Conservation (phyloP, 129 eudicot species). For the Chrysanthemum seticuspe region DNA sequence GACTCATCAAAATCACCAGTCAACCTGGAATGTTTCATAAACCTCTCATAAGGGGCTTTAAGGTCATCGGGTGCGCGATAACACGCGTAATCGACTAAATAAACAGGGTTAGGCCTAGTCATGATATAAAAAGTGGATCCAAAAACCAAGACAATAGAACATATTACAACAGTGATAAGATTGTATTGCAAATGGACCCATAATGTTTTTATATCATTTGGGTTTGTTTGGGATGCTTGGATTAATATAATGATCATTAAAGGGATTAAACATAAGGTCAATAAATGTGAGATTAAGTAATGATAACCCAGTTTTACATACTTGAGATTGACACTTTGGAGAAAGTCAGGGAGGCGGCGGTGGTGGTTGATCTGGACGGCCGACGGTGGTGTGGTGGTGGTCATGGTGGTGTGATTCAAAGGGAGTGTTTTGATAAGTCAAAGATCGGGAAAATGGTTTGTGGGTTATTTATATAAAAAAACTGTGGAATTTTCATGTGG, state of each 20-base stretch:
- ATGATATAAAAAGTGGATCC: constrained; percentile 18
- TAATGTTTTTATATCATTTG: neutral
- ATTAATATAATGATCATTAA: constrained; percentile 2
- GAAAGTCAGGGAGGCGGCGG: constrained; percentile 10
- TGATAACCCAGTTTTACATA: constrained; percentile 7
- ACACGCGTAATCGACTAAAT: constrained; percentile 5
- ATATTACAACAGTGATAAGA: neutral
- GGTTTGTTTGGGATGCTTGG: constrained; percentile 1
- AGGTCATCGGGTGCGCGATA: constrained; percentile 2
- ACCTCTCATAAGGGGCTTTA: constrained; percentile 11
- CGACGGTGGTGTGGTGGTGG: neutral
- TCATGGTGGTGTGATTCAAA: neutral
- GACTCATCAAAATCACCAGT: constrained; percentile 16
- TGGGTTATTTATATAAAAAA: neutral
- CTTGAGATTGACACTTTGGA: constrained; percentile 7
- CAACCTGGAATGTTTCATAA: constrained; percentile 12
- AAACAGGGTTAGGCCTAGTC: constrained; percentile 11
- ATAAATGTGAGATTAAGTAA: constrained; percentile 9
- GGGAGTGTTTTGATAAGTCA: neutral
- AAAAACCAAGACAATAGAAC: neutral
- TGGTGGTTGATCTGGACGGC: constrained; percentile 14
- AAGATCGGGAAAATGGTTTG: neutral
- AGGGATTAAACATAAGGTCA: constrained; percentile 11
- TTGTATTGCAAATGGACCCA: constrained; percentile 8
- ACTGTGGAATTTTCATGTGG: neutral